Conservation (phyloP, 2,329 filamentous ascomycete genomes). For the Aspergillus amoenus region DNA sequence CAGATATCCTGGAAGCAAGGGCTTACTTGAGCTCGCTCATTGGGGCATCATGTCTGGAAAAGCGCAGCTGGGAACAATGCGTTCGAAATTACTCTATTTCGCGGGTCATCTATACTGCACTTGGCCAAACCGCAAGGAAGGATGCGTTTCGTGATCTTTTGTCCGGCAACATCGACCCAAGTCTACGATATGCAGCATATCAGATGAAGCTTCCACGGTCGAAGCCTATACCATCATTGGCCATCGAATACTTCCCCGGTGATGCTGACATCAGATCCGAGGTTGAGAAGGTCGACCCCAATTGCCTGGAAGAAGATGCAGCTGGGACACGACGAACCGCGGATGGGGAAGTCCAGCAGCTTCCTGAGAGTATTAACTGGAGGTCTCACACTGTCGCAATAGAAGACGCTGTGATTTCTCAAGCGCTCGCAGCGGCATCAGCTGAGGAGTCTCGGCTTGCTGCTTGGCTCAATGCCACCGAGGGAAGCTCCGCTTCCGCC, state of each 20-base stretch:
- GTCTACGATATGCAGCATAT: constrained; percentile 91
- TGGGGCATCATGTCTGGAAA: constrained; percentile 81
- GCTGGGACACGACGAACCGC: constrained; percentile 48
- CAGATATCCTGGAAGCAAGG: constrained; percentile 78
- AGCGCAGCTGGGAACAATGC: constrained; percentile 79
- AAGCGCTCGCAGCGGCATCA: constrained; percentile 71
- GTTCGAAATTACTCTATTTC: constrained; percentile 73
- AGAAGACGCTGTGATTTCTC: constrained; percentile 87
- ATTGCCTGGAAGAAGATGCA: constrained; percentile 62
- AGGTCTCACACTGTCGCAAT: constrained; percentile 80
- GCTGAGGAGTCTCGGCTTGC: constrained; percentile 54
- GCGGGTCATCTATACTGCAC: constrained; percentile 76
- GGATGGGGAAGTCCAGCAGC: constrained; percentile 47
- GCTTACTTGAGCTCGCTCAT: constrained; percentile 77
- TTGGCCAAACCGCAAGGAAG: constrained; percentile 63
- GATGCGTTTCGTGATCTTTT: constrained; percentile 86
- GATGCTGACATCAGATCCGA: constrained; percentile 61
- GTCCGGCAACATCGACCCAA: constrained; percentile 83
- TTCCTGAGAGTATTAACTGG: constrained; percentile 80
- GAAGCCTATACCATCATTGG: constrained; percentile 74
- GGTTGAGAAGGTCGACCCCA: constrained; percentile 69
- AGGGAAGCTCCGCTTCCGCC: constrained; percentile 40
- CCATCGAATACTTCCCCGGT: constrained; percentile 72
- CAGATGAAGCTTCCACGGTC: constrained; percentile 86
- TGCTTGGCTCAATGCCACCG: constrained; percentile 43